A percentile compares a stretch with the other conserved stretches of the same genome.
phyloP scores from a whole-genome alignment of 192 early-diverging fungal genomes.

The Funneliformis mosseae region DNA sequence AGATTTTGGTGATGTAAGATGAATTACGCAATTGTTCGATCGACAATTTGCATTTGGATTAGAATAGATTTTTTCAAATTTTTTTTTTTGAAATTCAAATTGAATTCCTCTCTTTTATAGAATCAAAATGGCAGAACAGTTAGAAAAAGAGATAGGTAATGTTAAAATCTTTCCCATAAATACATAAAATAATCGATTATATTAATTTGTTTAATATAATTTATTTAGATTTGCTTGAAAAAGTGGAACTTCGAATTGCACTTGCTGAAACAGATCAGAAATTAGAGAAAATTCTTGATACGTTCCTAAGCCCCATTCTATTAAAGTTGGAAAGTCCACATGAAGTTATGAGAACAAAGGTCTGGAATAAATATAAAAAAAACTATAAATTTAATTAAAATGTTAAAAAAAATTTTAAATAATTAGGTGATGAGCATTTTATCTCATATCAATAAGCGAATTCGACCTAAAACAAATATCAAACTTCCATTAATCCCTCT shows the following conservation, averaged over 20 bases:
- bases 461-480: conserved; percentile 63
- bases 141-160: background rate
- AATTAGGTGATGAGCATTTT: conserved; percentile 73
- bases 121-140: background rate
- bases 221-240: conserved; percentile 56
- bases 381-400: background rate
- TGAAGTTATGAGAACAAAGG: conserved; percentile 50
- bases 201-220: background rate
- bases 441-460: conserved; percentile 83
- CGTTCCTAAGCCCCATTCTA: conserved; percentile 70
- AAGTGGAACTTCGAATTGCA: conserved; percentile 77
- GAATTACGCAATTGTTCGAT: background rate
- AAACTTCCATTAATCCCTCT: conserved; percentile 67
- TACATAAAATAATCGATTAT: background rate
- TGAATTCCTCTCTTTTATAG: background rate
- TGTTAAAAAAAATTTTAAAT: background rate
- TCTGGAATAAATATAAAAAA: conserved; percentile 17
- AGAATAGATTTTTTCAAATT: background rate
- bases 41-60: background rate
- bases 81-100: too few relatives aligned
- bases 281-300: conserved; percentile 61
- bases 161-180: background rate
- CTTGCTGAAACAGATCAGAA: conserved; percentile 66
- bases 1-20: background rate
- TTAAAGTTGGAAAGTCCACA: conserved; percentile 62